Evolutionary conservation across 2,329 filamentous ascomycete species (phyloP).

Genomic region (Hypoxylon sp.): DNA sequence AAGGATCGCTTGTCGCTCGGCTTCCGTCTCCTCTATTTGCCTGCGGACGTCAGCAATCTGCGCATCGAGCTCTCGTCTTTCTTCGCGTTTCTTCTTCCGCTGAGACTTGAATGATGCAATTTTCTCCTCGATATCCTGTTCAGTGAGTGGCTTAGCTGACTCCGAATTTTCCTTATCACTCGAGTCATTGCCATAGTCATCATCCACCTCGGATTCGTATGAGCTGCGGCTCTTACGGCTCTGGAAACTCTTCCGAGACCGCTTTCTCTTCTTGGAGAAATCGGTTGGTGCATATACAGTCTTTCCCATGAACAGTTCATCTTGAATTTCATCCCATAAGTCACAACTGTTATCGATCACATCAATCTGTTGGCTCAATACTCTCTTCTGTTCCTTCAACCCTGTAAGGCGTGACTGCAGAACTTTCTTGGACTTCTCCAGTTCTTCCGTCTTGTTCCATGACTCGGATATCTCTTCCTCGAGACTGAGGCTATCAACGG

Average conservation of each 20-base stretch:
- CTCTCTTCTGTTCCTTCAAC: conserved; percentile 54
- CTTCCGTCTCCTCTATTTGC: conserved; percentile 55
- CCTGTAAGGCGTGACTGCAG: conserved; percentile 40
- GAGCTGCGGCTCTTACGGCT: conserved; percentile 35
- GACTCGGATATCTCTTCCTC: conserved; percentile 57
- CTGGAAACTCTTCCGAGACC: conserved; percentile 32
- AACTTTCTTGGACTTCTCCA: conserved; percentile 36
- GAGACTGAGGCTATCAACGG: conserved; percentile 56
- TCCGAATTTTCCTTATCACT: conserved; percentile 52
- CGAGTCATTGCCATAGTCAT: conserved; percentile 48
- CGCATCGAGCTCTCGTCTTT: conserved; percentile 49
- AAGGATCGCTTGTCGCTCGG: conserved; percentile 48
- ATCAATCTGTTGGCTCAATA: conserved; percentile 54
- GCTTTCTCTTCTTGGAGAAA: conserved; percentile 61
- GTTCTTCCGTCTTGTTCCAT: conserved; percentile 51
- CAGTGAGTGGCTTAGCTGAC: conserved; percentile 57
- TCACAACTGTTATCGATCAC: conserved; percentile 60
- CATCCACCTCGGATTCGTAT: conserved; percentile 27
- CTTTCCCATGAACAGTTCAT: conserved; percentile 59
- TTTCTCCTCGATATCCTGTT: conserved; percentile 59
- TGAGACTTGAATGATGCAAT: conserved; percentile 55
- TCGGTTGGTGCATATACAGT: conserved; percentile 52
- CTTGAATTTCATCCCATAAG: conserved; percentile 48
- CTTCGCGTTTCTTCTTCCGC: conserved; percentile 51
- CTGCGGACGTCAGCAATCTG: conserved; percentile 56